Evolutionary conservation across 768 basidiomycete genomes (phyloP).

Genomic region (Leccinum rimulosum): DNA sequence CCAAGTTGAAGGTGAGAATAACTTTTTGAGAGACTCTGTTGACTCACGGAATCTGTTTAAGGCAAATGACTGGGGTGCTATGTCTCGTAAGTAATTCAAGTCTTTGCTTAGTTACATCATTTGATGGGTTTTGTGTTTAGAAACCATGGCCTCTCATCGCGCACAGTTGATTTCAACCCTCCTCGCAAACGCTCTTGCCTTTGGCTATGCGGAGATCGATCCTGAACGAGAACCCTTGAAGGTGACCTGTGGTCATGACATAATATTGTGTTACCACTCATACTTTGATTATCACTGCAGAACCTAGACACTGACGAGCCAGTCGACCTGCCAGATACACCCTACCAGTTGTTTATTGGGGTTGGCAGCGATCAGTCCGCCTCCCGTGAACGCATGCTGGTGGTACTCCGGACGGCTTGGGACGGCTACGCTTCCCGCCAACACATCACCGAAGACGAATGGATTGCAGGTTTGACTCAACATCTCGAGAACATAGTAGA

Average conservation of each 20-base stretch:
- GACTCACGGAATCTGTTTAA: conserved; percentile 15
- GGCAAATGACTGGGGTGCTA: conserved; percentile 64
- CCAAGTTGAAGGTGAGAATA: conserved; percentile 55
- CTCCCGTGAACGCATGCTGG: conserved; percentile 15
- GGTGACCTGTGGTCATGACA: conserved; percentile 27
- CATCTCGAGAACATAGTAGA: conserved; percentile 42
- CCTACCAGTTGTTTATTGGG: conserved; percentile 34
- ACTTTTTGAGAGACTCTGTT: not conserved
- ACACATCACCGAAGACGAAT: conserved; percentile 27
- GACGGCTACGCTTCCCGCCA: conserved; percentile 20
- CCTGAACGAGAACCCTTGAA: conserved; percentile 50
- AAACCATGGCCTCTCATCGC: conserved; percentile 49
- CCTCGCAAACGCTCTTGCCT: conserved; percentile 47
- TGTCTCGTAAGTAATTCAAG: conserved; percentile 45
- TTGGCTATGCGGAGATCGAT: conserved; percentile 45
- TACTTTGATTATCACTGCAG: conserved; percentile 25
- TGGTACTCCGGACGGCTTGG: conserved; percentile 19
- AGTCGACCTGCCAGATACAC: conserved; percentile 39
- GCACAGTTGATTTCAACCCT: conserved; percentile 40
- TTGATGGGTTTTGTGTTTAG: conserved; percentile 23
- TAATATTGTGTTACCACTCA: not conserved
- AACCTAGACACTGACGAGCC: conserved; percentile 50
- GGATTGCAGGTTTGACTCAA: conserved; percentile 37
- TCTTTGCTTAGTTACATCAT: not conserved
- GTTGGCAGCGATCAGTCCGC: conserved; percentile 14